Conservation (phyloP, 495 filamentous ascomycete species). For the Penicillium roqueforti region DNA sequence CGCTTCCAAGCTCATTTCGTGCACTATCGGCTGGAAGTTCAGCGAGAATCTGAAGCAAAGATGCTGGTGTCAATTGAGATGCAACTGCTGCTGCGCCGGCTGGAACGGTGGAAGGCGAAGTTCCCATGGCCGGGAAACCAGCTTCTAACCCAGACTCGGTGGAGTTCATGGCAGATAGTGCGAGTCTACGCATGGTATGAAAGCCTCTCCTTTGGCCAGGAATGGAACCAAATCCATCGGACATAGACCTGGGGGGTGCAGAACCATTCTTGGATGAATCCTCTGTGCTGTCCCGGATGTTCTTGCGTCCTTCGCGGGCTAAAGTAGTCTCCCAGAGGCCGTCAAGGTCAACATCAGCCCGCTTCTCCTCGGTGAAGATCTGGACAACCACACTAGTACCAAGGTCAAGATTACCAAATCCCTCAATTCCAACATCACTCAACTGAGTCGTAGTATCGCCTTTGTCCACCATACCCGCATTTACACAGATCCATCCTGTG, state of each 20-base stretch:
- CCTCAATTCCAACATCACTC: slow-evolving; percentile 52
- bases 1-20: slow-evolving; percentile 36
- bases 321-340: slow-evolving; percentile 63
- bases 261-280: slow-evolving; percentile 10
- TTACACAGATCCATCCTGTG: slow-evolving; percentile 95
- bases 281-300: slow-evolving; percentile 17
- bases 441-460: slow-evolving; percentile 29
- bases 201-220: slow-evolving; percentile 20
- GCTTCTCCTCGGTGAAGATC: slow-evolving; percentile 81
- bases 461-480: slow-evolving; percentile 67
- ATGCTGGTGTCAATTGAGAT: slow-evolving; percentile 12
- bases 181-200: slow-evolving; percentile 17
- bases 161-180: slow-evolving; percentile 3
- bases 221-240: slow-evolving; percentile 17
- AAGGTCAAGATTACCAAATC: slow-evolving; percentile 62
- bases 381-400: slow-evolving; percentile 76
- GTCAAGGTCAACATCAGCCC: slow-evolving; percentile 80
- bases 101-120: neutral
- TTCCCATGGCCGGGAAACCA: neutral
- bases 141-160: neutral
- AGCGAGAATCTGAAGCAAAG: slow-evolving; percentile 36
- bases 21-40: slow-evolving; percentile 28
- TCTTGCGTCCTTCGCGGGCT: slow-evolving; percentile 37
- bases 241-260: slow-evolving; percentile 16
- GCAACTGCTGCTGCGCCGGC: slow-evolving; percentile 3